phyloP scores from a whole-genome alignment of 345 rosid genomes.

The Erysimum cheiranthoides region DNA sequence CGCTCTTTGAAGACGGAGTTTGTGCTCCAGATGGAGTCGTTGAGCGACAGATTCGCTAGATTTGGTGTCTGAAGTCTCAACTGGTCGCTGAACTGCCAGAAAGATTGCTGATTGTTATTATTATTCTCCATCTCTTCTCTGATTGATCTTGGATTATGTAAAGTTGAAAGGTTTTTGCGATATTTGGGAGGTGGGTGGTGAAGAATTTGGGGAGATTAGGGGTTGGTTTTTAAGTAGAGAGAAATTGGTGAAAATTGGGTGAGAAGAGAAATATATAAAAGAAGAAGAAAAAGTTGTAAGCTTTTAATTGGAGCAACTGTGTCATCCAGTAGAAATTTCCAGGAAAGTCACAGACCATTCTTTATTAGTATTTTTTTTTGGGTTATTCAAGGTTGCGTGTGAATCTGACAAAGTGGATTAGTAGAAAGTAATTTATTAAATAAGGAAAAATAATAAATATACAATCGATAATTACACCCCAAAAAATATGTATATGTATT shows the following conservation, averaged over 20 bases:
- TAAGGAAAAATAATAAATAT: not conserved
- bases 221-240: not conserved
- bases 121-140: slow-evolving; percentile 57
- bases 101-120: slow-evolving; percentile 82
- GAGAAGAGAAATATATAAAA: slow-evolving; percentile 26
- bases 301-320: slow-evolving; percentile 42
- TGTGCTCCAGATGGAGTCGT: slow-evolving; percentile 93
- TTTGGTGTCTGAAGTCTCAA: slow-evolving; percentile 70
- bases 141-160: slow-evolving; percentile 26
- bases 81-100: slow-evolving; percentile 97
- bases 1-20: slow-evolving; percentile 62
- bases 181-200: slow-evolving; percentile 13
- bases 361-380: not conserved
- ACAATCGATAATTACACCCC: not conserved
- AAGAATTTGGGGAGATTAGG: slow-evolving; percentile 5
- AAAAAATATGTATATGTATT: not conserved
- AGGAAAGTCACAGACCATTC: slow-evolving; percentile 41
- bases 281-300: slow-evolving; percentile 17
- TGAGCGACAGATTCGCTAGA: slow-evolving; percentile 77
- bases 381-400: slow-evolving; percentile 55
- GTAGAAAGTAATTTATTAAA: not conserved
- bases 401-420: slow-evolving; percentile 54
- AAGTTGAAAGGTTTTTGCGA: not conserved
- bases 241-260: slow-evolving; percentile 17
- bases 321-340: slow-evolving; percentile 55